These are phyloP conservation scores for Trypanosoma congolense DNA, from an alignment of 208 protist genomes.

Conservation along the genomic window DNA sequence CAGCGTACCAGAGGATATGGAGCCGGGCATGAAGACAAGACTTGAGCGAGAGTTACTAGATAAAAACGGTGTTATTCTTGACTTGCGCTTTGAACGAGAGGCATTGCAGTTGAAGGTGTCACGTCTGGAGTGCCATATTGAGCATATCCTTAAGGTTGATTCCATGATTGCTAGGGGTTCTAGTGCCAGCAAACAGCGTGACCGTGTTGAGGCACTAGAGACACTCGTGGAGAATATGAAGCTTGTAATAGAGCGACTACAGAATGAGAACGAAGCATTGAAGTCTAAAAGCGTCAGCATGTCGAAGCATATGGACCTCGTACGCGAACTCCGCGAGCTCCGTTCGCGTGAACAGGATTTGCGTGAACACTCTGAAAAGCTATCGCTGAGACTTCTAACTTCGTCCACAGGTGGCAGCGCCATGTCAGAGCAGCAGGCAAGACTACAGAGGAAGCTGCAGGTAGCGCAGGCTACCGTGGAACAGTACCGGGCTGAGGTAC, in stretches of 20 bases:
- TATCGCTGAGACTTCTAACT: slow-evolving; percentile 8
- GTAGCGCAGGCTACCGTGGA: slow-evolving; percentile 48
- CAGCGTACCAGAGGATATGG: not conserved
- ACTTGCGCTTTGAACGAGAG: slow-evolving; percentile 71
- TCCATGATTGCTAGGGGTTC: slow-evolving; percentile 13
- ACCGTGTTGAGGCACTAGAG: slow-evolving; percentile 31
- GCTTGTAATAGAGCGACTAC: slow-evolving; percentile 64
- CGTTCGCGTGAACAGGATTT: slow-evolving; percentile 40
- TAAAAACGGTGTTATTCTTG: slow-evolving; percentile 29
- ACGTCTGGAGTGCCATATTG: slow-evolving; percentile 60
- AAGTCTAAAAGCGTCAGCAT: slow-evolving; percentile 28
- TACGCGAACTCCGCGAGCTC: slow-evolving; percentile 55
- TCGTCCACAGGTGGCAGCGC: slow-evolving; percentile 13
- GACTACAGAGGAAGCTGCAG: slow-evolving; percentile 46
- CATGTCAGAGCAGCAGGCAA: slow-evolving; percentile 27
- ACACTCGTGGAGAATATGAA: slow-evolving; percentile 74
- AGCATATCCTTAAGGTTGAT: slow-evolving; percentile 47
- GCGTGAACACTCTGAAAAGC: slow-evolving; percentile 26
- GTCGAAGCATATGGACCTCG: slow-evolving; percentile 40
- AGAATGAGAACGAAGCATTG: slow-evolving; percentile 65
- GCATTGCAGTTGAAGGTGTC: slow-evolving; percentile 48
- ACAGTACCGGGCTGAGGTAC: slow-evolving; percentile 52
- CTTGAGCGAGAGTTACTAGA: slow-evolving; percentile 40
- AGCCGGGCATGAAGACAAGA: not conserved
- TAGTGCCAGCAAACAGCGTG: slow-evolving; percentile 7